Percentiles rank a stretch among this genome's conserved stretches.
These are phyloP conservation scores for Leccinum fibrillosum DNA, from an alignment of 768 basidiomycete genomes.

Conservation along the genomic window DNA sequence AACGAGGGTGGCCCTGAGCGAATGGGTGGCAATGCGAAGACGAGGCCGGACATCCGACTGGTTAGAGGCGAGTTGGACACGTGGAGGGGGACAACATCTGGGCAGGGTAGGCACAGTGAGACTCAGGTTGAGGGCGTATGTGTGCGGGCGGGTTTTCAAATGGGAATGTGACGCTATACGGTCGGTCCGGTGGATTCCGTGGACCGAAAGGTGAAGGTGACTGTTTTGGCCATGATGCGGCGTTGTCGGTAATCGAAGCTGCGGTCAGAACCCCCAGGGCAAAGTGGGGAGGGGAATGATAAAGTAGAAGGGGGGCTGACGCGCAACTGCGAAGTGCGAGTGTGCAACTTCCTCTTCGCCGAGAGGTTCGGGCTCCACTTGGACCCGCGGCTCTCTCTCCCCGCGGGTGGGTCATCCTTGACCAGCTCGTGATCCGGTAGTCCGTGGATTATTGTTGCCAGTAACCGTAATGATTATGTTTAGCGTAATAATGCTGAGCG, in stretches of 20 bases:
- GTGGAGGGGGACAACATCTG: constrained; percentile 1
- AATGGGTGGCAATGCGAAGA: constrained; percentile 2
- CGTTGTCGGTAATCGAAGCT: neutral
- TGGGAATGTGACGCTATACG: neutral
- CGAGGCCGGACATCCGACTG: constrained; percentile 5
- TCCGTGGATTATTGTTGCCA: neutral
- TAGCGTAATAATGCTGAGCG: neutral
- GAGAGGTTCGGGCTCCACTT: neutral
- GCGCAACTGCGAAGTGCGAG: neutral
- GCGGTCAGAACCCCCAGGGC: neutral
- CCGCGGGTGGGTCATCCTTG: neutral
- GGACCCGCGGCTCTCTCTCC: neutral
- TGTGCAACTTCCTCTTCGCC: neutral
- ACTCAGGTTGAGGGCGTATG: constrained; percentile 21
- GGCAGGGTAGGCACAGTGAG: neutral
- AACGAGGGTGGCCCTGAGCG: constrained; percentile 20
- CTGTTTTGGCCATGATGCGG: neutral
- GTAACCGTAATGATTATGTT: neutral
- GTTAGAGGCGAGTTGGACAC: constrained; percentile 6
- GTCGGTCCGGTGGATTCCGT: neutral
- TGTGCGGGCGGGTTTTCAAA: constrained; percentile 9
- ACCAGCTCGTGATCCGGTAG: neutral
- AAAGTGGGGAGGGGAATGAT: neutral
- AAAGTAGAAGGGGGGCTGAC: neutral
- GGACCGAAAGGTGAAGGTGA: neutral